Conservation (phyloP, 352 stramenopile species). For the Aphanomyces cochlioides region DNA sequence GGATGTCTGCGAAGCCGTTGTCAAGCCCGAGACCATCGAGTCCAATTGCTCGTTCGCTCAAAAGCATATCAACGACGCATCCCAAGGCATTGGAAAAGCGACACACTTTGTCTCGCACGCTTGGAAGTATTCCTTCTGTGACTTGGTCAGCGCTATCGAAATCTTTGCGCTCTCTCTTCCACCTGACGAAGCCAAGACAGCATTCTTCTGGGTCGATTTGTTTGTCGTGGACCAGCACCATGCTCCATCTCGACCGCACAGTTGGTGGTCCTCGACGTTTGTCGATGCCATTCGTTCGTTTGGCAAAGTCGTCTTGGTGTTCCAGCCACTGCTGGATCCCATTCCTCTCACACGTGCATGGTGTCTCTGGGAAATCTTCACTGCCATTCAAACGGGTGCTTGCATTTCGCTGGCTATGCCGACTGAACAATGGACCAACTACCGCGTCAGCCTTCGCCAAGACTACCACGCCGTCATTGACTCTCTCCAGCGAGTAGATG, state of each 20-base stretch:
- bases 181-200: neutral
- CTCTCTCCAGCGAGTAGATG: constrained; percentile 9
- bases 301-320: constrained; percentile 29
- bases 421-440: constrained; percentile 27
- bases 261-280: constrained; percentile 29
- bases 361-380: constrained; percentile 31
- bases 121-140: constrained; percentile 29
- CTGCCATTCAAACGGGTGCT: constrained; percentile 13
- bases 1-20: constrained; percentile 21
- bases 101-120: constrained; percentile 30
- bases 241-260: constrained; percentile 17
- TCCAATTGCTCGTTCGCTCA: constrained; percentile 13
- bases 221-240: constrained; percentile 30
- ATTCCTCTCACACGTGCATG: constrained; percentile 26
- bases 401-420: constrained; percentile 23
- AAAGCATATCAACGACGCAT: neutral
- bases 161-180: constrained; percentile 3
- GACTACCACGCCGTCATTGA: constrained; percentile 18
- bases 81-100: constrained; percentile 5
- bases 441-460: constrained; percentile 23
- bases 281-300: constrained; percentile 23
- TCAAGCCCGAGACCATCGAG: constrained; percentile 14
- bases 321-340: constrained; percentile 22
- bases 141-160: constrained; percentile 25
- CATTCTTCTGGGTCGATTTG: constrained; percentile 30